Conservation (phyloP, 495 filamentous ascomycete genomes). For the Penicillium antarcticum region DNA sequence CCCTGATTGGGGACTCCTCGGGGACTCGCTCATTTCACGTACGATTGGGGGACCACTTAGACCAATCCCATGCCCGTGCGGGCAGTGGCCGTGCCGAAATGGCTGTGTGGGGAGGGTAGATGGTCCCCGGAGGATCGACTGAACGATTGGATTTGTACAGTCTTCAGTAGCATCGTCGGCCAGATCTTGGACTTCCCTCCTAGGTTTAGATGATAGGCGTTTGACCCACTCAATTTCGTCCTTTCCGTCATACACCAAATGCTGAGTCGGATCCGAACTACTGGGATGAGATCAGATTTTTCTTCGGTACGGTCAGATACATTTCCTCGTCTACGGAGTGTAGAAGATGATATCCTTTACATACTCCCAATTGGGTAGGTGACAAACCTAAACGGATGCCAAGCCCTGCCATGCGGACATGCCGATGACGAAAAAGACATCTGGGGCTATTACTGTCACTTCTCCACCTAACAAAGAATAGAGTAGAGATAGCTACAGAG, state of each 20-base stretch:
- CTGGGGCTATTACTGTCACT: no score
- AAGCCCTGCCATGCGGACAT: background rate
- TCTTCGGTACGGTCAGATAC: background rate
- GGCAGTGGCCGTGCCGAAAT: conserved; percentile 8
- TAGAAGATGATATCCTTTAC: no score
- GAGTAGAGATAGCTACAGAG: background rate
- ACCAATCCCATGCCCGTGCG: conserved; percentile 12
- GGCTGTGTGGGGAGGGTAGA: conserved; percentile 7
- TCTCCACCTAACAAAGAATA: background rate
- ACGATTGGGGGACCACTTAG: conserved; percentile 1
- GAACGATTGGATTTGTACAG: background rate
- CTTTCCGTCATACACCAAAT: no score
- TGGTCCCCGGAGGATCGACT: conserved; percentile 12
- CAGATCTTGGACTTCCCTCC: no score
- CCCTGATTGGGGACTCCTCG: conserved; percentile 11
- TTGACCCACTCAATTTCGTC: no score
- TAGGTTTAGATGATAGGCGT: no score
- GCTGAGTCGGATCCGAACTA: no score
- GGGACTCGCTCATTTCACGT: conserved; percentile 13
- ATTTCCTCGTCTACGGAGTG: no score
- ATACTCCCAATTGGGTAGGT: background rate
- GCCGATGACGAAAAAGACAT: background rate
- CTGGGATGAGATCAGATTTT: background rate
- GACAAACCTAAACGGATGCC: background rate
- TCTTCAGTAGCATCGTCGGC: background rate